Evolutionary conservation across 371 early-diverging fungal genomes (phyloP).

Genomic region (Umbelopsis sp.): DNA sequence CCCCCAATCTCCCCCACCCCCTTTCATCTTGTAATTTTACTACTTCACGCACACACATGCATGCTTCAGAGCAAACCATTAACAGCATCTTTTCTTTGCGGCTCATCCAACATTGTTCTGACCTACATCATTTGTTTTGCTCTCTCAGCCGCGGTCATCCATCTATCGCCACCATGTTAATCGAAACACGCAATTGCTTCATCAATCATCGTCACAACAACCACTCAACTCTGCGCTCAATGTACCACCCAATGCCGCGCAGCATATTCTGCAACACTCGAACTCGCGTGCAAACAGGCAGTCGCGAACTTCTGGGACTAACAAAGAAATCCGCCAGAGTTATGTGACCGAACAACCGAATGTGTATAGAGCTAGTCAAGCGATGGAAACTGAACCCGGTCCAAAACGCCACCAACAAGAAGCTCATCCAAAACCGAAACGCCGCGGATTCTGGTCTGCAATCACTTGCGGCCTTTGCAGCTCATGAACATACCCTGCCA

Average conservation of each 20-base stretch:
- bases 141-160: neutral
- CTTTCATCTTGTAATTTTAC: too few species aligned
- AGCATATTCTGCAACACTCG: slow-evolving; percentile 11
- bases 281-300: slow-evolving; percentile 15
- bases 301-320: slow-evolving; percentile 1
- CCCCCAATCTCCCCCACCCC: neutral
- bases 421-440: slow-evolving; percentile 2
- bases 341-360: neutral
- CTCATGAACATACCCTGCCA: slow-evolving; percentile 7
- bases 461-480: slow-evolving; percentile 13
- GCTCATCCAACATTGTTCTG: neutral
- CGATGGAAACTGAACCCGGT: neutral
- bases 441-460: slow-evolving; percentile 4
- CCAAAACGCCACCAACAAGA: slow-evolving; percentile 4
- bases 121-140: neutral
- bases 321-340: slow-evolving; percentile 10
- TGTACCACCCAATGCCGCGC: slow-evolving; percentile 13
- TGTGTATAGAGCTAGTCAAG: slow-evolving; percentile 12
- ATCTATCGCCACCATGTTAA: slow-evolving; percentile 5
- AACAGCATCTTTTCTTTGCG: too few species aligned
- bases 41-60: too few species aligned
- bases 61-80: too few species aligned
- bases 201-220: slow-evolving; percentile 16
- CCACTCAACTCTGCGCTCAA: slow-evolving; percentile 13
- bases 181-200: slow-evolving; percentile 1